These are phyloP conservation scores for Fraxinus greggii DNA, from an alignment of 305 asterid species.

Conservation along the genomic window DNA sequence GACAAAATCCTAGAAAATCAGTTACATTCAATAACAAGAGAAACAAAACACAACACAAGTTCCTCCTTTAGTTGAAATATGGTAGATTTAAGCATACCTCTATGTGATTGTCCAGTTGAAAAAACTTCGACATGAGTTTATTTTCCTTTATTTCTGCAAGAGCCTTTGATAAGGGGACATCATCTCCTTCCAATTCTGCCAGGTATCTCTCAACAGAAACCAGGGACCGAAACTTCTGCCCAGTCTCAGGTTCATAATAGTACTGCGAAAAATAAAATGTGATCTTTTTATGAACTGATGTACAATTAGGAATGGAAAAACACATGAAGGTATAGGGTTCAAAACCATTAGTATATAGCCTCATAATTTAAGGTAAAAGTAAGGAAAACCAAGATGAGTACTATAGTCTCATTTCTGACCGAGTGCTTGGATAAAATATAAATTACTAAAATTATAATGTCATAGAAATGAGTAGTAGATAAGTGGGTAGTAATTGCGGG, in stretches of 20 bases:
- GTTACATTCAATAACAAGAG: background rate
- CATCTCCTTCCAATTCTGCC: constrained; percentile 47
- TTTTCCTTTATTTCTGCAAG: constrained; percentile 55
- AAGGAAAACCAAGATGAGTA: background rate
- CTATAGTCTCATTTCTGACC: background rate
- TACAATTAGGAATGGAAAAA: background rate
- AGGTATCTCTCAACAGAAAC: constrained; percentile 54
- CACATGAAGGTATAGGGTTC: background rate
- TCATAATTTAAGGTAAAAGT: background rate
- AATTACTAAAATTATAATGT: too few species aligned
- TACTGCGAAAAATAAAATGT: constrained; percentile 40
- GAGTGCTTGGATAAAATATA: background rate
- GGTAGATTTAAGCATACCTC: constrained; percentile 42
- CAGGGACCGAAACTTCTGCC: constrained; percentile 66
- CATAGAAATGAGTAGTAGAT: background rate
- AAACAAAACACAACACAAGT: background rate
- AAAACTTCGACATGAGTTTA: constrained; percentile 51
- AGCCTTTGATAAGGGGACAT: constrained; percentile 46
- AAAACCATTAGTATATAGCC: background rate
- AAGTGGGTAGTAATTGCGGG: background rate
- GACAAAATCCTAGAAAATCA: constrained; percentile 1
- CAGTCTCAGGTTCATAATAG: constrained; percentile 77
- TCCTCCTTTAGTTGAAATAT: background rate
- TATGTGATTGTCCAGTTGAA: constrained; percentile 37
- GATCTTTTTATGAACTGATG: background rate